phyloP scores from a whole-genome alignment of 2,329 filamentous ascomycete genomes.

The Curvularia eragrostidis region DNA sequence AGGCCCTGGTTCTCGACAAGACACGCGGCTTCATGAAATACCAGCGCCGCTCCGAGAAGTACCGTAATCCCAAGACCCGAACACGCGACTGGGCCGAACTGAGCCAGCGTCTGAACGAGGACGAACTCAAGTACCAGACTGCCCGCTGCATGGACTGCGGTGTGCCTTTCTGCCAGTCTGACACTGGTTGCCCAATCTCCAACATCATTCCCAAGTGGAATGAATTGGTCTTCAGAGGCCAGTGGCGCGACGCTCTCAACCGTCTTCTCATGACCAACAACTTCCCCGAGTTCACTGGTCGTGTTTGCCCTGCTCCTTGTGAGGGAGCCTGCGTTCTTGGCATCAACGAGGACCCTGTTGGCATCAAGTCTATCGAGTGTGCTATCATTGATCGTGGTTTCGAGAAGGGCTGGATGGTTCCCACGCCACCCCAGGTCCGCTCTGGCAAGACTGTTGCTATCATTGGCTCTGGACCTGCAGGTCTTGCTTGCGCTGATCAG shows the following conservation, averaged over 20 bases:
- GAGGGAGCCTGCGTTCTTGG: constrained; percentile 95
- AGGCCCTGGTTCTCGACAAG: constrained; percentile 94
- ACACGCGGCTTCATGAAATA: constrained; percentile 98
- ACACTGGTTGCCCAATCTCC: constrained; percentile 92
- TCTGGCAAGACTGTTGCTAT: constrained; percentile 88
- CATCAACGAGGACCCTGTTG: constrained; percentile 95
- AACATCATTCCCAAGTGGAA: constrained; percentile 99
- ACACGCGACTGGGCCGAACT: constrained; percentile 95
- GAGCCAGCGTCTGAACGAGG: constrained; percentile 84
- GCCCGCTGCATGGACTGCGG: constrained; percentile 99
- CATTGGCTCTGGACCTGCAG: constrained; percentile 90
- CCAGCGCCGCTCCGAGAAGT: constrained; percentile 89
- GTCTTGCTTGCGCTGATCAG: constrained; percentile 89
- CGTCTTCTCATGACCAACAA: constrained; percentile 96
- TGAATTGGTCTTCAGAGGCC: constrained; percentile 68
- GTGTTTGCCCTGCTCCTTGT: constrained; percentile 94
- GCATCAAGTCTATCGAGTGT: constrained; percentile 98
- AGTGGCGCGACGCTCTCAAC: constrained; percentile 93
- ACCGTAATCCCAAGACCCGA: constrained; percentile 81
- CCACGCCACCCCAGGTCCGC: constrained; percentile 75
- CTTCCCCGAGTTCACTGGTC: constrained; percentile 97
- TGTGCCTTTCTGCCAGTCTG: constrained; percentile 97
- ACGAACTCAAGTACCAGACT: constrained; percentile 95
- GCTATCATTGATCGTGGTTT: constrained; percentile 98
- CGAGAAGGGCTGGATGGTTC: constrained; percentile 98